Conservation (phyloP, 306 rosid species). For the Trifolium pratense region DNA sequence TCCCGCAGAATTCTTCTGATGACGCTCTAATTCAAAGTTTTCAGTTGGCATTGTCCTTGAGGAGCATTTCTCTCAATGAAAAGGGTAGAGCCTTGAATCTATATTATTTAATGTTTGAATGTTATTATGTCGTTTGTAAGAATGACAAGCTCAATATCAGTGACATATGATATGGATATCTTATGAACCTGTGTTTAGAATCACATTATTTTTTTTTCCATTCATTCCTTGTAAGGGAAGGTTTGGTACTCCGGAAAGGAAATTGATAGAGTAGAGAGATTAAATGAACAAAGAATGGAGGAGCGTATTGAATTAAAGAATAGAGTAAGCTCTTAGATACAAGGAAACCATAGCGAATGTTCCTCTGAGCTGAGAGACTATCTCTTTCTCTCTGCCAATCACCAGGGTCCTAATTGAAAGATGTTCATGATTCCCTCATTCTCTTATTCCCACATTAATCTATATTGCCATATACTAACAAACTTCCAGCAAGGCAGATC, state of each 20-base stretch:
- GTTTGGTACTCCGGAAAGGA: constrained; percentile 20
- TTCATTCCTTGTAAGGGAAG: constrained; percentile 13
- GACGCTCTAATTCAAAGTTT: constrained; percentile 87
- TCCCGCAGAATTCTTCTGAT: constrained; percentile 80
- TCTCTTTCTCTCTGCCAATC: no score
- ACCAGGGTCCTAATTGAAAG: no score
- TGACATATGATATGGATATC: not conserved
- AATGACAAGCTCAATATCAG: not conserved
- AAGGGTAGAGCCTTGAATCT: constrained; percentile 59
- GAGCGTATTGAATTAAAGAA: not conserved
- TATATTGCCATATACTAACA: no score
- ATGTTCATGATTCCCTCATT: no score
- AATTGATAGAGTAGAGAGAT: not conserved
- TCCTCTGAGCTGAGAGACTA: no score
- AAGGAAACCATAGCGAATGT: not conserved
- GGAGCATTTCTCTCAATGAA: constrained; percentile 70
- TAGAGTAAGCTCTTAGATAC: not conserved
- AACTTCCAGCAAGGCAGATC: no score
- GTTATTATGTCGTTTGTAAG: not conserved
- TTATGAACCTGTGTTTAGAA: not conserved
- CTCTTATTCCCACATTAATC: no score
- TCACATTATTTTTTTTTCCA: constrained; percentile 22
- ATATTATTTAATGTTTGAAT: constrained; percentile 22
- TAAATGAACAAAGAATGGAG: not conserved
- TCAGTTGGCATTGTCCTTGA: constrained; percentile 89